Evolutionary conservation across 495 filamentous ascomycete genomes (phyloP).

Genomic region (Extremus antarcticus): DNA sequence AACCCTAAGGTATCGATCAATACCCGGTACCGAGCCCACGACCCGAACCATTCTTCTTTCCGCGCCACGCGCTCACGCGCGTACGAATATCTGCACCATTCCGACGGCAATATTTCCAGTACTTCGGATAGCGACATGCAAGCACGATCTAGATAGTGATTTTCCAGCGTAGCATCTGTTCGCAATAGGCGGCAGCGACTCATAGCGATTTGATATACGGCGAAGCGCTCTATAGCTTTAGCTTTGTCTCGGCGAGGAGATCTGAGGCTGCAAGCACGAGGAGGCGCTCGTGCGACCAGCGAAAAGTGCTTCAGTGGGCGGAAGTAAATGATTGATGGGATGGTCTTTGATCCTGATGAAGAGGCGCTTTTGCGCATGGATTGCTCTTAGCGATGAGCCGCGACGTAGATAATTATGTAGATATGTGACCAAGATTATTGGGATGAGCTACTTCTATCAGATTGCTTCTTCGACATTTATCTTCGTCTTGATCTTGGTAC

Average conservation of each 20-base stretch:
- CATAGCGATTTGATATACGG: background rate
- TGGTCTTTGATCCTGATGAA: background rate
- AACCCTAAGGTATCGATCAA: background rate
- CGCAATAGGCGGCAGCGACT: conserved; percentile 21
- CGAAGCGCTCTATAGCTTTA: too few relatives aligned
- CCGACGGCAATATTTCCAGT: too few relatives aligned
- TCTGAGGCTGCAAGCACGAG: background rate
- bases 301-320: background rate
- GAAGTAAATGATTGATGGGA: background rate
- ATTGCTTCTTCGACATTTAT: too few relatives aligned
- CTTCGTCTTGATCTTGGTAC: too few relatives aligned
- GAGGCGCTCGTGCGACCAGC: background rate
- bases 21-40: background rate
- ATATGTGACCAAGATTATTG: background rate
- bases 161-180: conserved; percentile 18
- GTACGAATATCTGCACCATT: background rate
- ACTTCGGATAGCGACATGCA: background rate
- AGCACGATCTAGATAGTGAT: conserved; percentile 11
- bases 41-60: background rate
- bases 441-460: too few relatives aligned
- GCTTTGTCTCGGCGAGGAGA: too few relatives aligned
- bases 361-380: background rate
- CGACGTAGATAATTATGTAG: background rate
- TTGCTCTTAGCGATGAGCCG: background rate
- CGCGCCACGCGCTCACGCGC: background rate